Percentiles rank a stretch among this genome's conserved stretches.
Conservation (phyloP, 768 basidiomycete genomes). For the Mycena olivaceomarginata region DNA sequence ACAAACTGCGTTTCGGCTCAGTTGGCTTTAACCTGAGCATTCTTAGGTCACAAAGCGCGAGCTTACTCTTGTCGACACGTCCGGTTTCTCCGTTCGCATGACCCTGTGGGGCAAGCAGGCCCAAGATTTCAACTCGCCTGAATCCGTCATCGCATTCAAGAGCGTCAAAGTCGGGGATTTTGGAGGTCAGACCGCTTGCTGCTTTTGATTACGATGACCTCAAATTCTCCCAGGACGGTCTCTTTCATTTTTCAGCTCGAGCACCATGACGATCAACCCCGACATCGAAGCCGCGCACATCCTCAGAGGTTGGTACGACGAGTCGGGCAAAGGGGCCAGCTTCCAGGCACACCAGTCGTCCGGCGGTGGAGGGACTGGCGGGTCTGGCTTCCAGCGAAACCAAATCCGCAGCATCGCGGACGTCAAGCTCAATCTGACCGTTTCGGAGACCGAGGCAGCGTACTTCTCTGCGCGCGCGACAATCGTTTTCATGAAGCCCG, state of each 20-base stretch:
- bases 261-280: conserved; percentile 90
- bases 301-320: conserved; percentile 95
- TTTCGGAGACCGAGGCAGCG: conserved; percentile 68
- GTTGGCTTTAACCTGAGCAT: conserved; percentile 24
- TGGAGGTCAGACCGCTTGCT: conserved; percentile 70
- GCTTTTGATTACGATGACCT: background rate
- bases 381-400: conserved; percentile 76
- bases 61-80: conserved; percentile 90
- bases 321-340: conserved; percentile 72
- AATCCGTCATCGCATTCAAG: conserved; percentile 93
- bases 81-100: conserved; percentile 84
- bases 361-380: conserved; percentile 61
- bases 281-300: conserved; percentile 93
- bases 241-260: conserved; percentile 88
- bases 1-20: conserved; percentile 12
- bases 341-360: conserved; percentile 82
- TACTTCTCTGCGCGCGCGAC: conserved; percentile 90
- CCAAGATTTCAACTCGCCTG: conserved; percentile 79
- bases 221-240: conserved; percentile 75
- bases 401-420: conserved; percentile 86
- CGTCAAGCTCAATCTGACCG: conserved; percentile 67
- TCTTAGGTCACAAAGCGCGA: conserved; percentile 91
- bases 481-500: conserved; percentile 90
- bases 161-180: conserved; percentile 96
- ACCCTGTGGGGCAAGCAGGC: conserved; percentile 99